These are phyloP conservation scores for Starmerella geochares DNA, from an alignment of 805 yeast genomes.

Conservation along the genomic window DNA sequence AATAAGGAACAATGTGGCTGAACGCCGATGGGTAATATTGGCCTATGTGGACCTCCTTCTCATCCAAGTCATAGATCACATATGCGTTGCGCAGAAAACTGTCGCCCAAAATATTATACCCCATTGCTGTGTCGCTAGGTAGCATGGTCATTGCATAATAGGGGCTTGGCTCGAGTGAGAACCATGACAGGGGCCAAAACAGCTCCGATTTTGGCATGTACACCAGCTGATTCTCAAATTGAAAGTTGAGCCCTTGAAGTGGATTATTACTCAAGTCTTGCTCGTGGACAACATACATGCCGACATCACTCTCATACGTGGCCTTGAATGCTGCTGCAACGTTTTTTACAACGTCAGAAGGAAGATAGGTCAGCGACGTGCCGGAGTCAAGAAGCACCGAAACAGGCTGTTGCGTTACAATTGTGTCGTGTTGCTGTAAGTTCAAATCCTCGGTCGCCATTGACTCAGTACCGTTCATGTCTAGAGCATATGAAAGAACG, in stretches of 20 bases:
- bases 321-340: constrained; percentile 36
- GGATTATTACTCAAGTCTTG: constrained; percentile 18
- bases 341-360: constrained; percentile 30
- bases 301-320: constrained; percentile 32
- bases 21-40: constrained; percentile 18
- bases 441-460: background rate
- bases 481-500: background rate
- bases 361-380: constrained; percentile 44
- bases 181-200: constrained; percentile 30
- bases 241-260: constrained; percentile 33
- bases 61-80: constrained; percentile 49
- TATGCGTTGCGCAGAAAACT: constrained; percentile 48
- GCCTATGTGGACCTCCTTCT: constrained; percentile 41
- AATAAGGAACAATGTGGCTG: constrained; percentile 17
- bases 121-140: constrained; percentile 26
- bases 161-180: constrained; percentile 22
- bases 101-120: constrained; percentile 44
- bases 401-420: constrained; percentile 14
- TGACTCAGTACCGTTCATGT: background rate
- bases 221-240: constrained; percentile 45
- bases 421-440: constrained; percentile 14
- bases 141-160: constrained; percentile 28
- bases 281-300: constrained; percentile 38
- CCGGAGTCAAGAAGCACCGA: constrained; percentile 49
- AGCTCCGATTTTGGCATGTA: constrained; percentile 37